phyloP scores from a whole-genome alignment of 1,284 basidiomycete genomes.

The Cutaneotrichosporon daszewskae region DNA sequence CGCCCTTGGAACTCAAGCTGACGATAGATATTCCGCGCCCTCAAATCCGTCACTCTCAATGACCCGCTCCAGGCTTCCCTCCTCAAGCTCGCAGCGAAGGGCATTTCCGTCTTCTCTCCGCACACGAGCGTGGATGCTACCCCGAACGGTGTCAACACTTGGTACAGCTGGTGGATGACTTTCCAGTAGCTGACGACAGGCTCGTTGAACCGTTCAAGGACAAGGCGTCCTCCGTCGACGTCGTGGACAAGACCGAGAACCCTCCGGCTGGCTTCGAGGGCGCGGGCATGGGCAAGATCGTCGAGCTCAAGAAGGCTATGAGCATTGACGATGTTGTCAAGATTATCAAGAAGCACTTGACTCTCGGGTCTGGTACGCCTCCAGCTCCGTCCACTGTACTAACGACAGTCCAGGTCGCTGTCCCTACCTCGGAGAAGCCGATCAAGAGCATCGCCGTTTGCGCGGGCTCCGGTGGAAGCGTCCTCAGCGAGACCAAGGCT shows the following conservation, averaged over 20 bases:
- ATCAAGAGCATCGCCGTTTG: constrained; percentile 64
- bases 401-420: constrained; percentile 69
- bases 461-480: constrained; percentile 63
- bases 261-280: constrained; percentile 43
- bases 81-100: constrained; percentile 68
- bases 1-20: background rate
- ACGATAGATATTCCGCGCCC: constrained; percentile 64
- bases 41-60: constrained; percentile 69
- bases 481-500: constrained; percentile 63
- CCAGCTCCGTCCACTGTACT: background rate
- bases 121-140: constrained; percentile 81
- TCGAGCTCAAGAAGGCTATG: constrained; percentile 51
- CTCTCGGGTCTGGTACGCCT: constrained; percentile 58
- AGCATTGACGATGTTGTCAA: constrained; percentile 56
- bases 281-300: constrained; percentile 63
- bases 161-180: constrained; percentile 40
- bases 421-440: constrained; percentile 42
- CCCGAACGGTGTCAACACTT: constrained; percentile 78
- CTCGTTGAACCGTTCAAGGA: constrained; percentile 37
- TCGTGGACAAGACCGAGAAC: constrained; percentile 19
- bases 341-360: constrained; percentile 65
- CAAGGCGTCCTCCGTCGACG: constrained; percentile 17
- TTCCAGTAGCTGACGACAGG: constrained; percentile 18
- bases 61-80: constrained; percentile 76
- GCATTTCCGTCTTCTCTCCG: constrained; percentile 79